phyloP scores from a whole-genome alignment of 306 rosid species.

The Medicago truncatula region DNA sequence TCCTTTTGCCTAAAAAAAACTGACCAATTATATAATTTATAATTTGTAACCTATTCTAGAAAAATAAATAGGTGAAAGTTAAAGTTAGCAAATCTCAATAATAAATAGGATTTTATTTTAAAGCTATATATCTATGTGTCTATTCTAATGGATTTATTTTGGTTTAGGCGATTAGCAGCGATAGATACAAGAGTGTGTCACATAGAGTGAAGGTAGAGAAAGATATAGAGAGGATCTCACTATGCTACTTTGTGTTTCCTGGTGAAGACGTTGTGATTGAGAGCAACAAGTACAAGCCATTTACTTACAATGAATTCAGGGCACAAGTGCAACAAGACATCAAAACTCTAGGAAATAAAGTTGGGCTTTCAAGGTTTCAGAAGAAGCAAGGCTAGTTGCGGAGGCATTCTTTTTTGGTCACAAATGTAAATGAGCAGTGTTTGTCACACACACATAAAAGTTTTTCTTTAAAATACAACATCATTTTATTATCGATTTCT shows the following conservation, averaged over 20 bases:
- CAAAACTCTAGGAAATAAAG: slow-evolving; percentile 59
- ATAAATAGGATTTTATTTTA: not conserved
- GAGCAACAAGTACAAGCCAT: slow-evolving; percentile 72
- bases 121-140: not conserved
- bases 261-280: slow-evolving; percentile 55
- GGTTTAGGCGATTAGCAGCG: slow-evolving; percentile 69
- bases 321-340: slow-evolving; percentile 64
- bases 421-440: too few relatives aligned
- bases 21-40: too few relatives aligned
- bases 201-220: slow-evolving; percentile 70
- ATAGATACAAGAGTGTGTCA: slow-evolving; percentile 59
- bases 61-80: too few relatives aligned
- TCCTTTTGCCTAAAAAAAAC: too few relatives aligned
- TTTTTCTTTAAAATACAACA: too few relatives aligned
- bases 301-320: slow-evolving; percentile 67
- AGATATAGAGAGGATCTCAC: slow-evolving; percentile 59
- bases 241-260: slow-evolving; percentile 77
- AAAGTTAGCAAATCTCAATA: too few relatives aligned
- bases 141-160: not conserved
- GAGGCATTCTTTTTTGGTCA: too few relatives aligned
- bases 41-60: too few relatives aligned
- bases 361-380: slow-evolving; percentile 71
- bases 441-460: too few relatives aligned
- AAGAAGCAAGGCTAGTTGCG: not conserved
- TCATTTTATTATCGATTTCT: too few relatives aligned